Percentiles rank a stretch among this genome's conserved stretches.
Conservation (phyloP, 108 stramenopile genomes). For the Licmophora abbreviata region DNA sequence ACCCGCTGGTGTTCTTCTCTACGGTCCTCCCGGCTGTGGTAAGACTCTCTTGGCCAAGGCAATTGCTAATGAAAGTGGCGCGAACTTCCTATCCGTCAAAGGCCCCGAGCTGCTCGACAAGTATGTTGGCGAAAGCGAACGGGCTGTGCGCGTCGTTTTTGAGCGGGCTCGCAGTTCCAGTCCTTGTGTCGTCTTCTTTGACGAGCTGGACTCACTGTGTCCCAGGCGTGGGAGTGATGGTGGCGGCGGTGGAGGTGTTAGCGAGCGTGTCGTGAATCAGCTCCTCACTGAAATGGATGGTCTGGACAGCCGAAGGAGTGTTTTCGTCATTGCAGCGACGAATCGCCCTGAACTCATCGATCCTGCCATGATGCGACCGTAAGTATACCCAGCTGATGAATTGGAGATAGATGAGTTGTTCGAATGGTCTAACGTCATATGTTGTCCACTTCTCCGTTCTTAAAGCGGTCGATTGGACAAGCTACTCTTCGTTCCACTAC, state of each 20-base stretch:
- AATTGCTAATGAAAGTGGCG: conserved; percentile 96
- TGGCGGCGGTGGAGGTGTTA: conserved; percentile 89
- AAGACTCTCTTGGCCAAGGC: conserved; percentile 99
- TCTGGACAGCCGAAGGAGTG: conserved; percentile 83
- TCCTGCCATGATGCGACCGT: conserved; percentile 93
- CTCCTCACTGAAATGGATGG: conserved; percentile 99
- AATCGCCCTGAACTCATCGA: conserved; percentile 94
- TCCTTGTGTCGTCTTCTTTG: conserved; percentile 98
- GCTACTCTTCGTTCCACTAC: conserved; percentile 87
- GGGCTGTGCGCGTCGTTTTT: conserved; percentile 87
- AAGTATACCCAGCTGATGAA: conserved; percentile 23
- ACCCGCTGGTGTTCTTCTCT: conserved; percentile 91
- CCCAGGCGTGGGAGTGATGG: conserved; percentile 86
- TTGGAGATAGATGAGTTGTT: conserved; percentile 7
- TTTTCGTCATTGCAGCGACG: conserved; percentile 95
- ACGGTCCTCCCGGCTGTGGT: conserved; percentile 97
- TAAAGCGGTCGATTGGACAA: conserved; percentile 93
- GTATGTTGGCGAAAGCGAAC: conserved; percentile 98
- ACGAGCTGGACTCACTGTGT: conserved; percentile 96
- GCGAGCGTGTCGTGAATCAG: conserved; percentile 96
- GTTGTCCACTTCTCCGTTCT: conserved; percentile 1
- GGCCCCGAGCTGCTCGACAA: conserved; percentile 89
- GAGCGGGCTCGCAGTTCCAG: conserved; percentile 79
- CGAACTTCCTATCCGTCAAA: conserved; percentile 97
- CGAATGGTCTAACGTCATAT: background rate